Base-by-base conservation (phyloP, 768 basidiomycete species). In the Imleria badia region DNA sequence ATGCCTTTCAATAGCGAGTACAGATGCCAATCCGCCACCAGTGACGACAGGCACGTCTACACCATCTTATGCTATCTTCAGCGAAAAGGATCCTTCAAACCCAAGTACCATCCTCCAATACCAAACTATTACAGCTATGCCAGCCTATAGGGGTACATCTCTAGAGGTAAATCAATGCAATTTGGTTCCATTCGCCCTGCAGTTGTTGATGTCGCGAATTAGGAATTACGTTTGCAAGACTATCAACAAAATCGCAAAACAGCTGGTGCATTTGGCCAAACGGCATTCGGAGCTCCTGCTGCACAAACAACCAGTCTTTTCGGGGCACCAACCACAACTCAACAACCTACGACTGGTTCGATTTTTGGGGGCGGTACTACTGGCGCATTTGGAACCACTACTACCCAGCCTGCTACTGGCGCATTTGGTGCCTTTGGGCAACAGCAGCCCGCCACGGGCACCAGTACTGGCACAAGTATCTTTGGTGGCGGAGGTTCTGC, bases 91-190 rank as follows among this genome's bases (percentile, higher is more conserved):
- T 59, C 62, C 73, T 15, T 66, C 72, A 10, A 78, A 73, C 53
- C 60, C 74, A 17, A 75, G 48, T 46, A 54, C 72, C 13, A 81
- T 75, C 6, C 75, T 87, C 39, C 86, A 89, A 56, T 96, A 88
- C 69, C 92, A 95, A 70, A 81, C 85, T 35, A 92, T 93, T 50
- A 81, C 86, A 17, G 86, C 86, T 58, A 91, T 88, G 79, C 88
- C 88, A 15, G 79, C 80, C 17, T 96, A 94, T 66, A 72, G 79
- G 54, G 86, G 87, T 39, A 85, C 81, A 56, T 94, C 91, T 20
- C 81, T 90, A 57, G 92, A 87, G 78, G 90, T 84, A 60, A 45
- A 75, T 45, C 50, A 29, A 49, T 3, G 10, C 23, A 47, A 14
- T 14, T 23, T 33, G 4, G 22, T 47, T 33, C 36, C 3, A 10